These are phyloP conservation scores for Aureobasidium leucospermi DNA, from an alignment of 2,329 filamentous ascomycete genomes.

Conservation along the genomic window DNA sequence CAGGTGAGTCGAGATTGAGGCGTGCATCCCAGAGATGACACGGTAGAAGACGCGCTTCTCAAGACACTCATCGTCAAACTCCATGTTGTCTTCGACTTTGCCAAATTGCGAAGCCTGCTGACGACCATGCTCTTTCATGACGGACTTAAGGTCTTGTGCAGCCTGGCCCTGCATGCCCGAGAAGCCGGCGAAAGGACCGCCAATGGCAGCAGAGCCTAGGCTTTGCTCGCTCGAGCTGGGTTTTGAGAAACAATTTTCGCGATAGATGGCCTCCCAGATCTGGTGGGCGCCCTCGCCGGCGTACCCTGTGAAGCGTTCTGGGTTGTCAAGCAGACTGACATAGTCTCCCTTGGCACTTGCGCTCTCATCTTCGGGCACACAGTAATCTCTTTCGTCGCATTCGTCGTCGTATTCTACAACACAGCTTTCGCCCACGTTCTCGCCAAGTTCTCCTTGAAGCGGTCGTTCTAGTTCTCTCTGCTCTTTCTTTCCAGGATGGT, in stretches of 20 bases:
- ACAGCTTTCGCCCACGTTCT: conserved; percentile 86
- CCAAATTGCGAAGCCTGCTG: conserved; percentile 46
- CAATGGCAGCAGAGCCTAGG: conserved; percentile 18
- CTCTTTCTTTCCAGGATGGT: conserved; percentile 70
- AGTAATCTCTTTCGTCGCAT: conserved; percentile 94
- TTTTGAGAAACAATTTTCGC: conserved; percentile 85
- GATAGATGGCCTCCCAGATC: conserved; percentile 95
- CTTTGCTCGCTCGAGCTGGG: conserved; percentile 24
- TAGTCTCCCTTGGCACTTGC: conserved; percentile 86
- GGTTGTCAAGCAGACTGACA: conserved; percentile 86
- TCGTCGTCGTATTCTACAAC: conserved; percentile 97
- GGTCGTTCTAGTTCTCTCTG: conserved; percentile 67
- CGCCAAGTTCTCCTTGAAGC: conserved; percentile 73
- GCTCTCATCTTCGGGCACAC: conserved; percentile 89
- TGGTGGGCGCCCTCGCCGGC: conserved; percentile 74
- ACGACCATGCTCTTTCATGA: conserved; percentile 54
- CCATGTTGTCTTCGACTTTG: conserved; percentile 53
- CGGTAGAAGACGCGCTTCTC: conserved; percentile 99
- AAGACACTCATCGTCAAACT: conserved; percentile 83
- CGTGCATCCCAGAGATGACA: conserved; percentile 94
- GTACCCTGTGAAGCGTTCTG: conserved; percentile 93
- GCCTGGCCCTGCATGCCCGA: conserved; percentile 44
- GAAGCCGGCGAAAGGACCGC: conserved; percentile 34
- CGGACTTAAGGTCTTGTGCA: conserved; percentile 53
- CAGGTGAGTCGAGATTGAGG: conserved; percentile 90